Base-by-base conservation (phyloP, 169 alveolate genomes). In the Cryptosporidium andersoni region DNA sequence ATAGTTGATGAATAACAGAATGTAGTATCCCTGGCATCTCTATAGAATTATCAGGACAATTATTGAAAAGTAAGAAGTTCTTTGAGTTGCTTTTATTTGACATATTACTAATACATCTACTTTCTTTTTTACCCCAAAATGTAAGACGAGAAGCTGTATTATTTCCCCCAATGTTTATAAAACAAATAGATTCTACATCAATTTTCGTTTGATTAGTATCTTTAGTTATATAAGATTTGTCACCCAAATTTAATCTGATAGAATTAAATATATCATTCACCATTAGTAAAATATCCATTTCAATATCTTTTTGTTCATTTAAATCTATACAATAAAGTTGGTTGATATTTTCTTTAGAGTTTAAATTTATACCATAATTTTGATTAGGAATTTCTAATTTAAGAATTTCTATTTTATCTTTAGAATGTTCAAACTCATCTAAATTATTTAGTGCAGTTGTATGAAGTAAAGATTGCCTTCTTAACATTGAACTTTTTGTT, bases 241-340 rank as follows among this genome's bases (percentile, higher is more conserved):
- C 85, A 60, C 55, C 43, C 12, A 74, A 36, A 2, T 37, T 51
- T 48, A 74, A 34, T 39, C 60, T 74, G 7, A 74, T 58, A 43
- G 14, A 45, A 49, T 74, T 74, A 51, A 74, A 74, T 5, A 58
- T 3, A 62, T 74, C 85, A 8, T 74, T 74, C 55, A 74, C 64
- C 36, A 74, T 12, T 1, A 74, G 7, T 25, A 74, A 58, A 8
- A 74, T 36, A 9, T 74, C 85, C 47, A 74, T 74, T 49, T 74
- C 85, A 40, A 74, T 68, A 48, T 74, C 85, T 25, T 74, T 74
- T 42, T 74, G 85, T 43, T 74, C 85, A 43, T 56, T 60, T 2
- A 74, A 58, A 58, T 74, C 85, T 2, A 74, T 36, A 12, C 43
- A 25, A 49, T 74, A 74, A 42, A 55, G 37, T 12, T 48, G 2